Percentiles rank a stretch among this genome's conserved stretches.
phyloP scores from a whole-genome alignment of 2,329 filamentous ascomycete species.

The Akanthomyces uredinophilus region DNA sequence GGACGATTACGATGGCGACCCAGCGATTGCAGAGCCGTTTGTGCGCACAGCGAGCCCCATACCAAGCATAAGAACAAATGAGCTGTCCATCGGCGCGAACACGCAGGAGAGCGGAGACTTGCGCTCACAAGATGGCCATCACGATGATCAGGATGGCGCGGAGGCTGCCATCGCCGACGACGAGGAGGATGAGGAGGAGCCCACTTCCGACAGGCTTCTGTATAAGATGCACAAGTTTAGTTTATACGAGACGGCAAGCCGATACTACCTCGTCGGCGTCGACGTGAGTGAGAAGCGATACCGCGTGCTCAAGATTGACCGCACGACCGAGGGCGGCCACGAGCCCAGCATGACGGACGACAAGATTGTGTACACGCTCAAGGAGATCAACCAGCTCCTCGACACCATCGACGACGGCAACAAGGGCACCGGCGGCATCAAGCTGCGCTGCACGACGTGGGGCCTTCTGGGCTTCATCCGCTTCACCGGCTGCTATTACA shows the following conservation, averaged over 20 bases:
- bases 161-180: constrained; percentile 11
- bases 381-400: constrained; percentile 88
- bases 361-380: constrained; percentile 87
- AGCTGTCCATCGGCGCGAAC: constrained; percentile 3
- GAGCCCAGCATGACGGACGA: constrained; percentile 86
- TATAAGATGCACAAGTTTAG: constrained; percentile 92
- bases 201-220: constrained; percentile 33
- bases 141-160: neutral
- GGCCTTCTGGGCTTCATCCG: constrained; percentile 90
- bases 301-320: constrained; percentile 89
- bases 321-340: constrained; percentile 71
- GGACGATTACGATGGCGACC: constrained; percentile 55
- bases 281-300: constrained; percentile 87
- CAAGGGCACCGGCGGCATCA: constrained; percentile 82
- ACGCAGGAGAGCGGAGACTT: neutral
- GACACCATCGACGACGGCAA: constrained; percentile 95
- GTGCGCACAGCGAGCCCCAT: constrained; percentile 51
- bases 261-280: constrained; percentile 91
- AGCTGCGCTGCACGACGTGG: constrained; percentile 86
- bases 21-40: constrained; percentile 53
- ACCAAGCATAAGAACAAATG: constrained; percentile 25
- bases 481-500: constrained; percentile 94
- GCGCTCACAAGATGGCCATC: neutral
- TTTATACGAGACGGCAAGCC: constrained; percentile 89
- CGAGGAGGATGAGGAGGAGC: constrained; percentile 28